Base-by-base conservation (phyloP, 768 basidiomycete genomes). In the Tricholoma terreum region DNA sequence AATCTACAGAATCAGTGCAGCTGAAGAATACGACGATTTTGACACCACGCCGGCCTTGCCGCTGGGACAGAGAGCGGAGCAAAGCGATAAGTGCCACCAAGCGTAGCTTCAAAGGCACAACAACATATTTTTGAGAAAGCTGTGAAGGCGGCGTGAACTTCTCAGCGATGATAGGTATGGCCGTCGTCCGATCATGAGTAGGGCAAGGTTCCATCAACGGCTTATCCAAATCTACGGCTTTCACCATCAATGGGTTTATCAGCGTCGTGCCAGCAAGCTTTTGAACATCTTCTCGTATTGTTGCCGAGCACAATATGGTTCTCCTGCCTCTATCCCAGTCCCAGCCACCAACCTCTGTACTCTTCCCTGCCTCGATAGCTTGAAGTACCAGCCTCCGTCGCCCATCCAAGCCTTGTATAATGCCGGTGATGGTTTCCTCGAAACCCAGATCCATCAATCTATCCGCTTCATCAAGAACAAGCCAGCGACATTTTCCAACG, bases 381-480 rank as follows among this genome's bases (percentile, higher is more conserved):
- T 85, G 82, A 65, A 76, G 63, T 4, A 92, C 93, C 6, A 95
- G 77, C 61, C 84, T 86, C 51, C 84, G 73, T 52, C 93, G 82
- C 0, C 93, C 94, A 57, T 98, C 94, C 19, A 99, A 71, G 9
- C 89, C 87, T 65, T 87, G 83, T 34, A 98, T 75, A 61, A 98
- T 97, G 1, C 92, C 94, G 55, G 82, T 84, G 65, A 99, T 90
- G 0, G 94, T 92, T 67, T 98, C 94, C 70, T 97, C 95, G 61
- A 99, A 99, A 0, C 97, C 97, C 42, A 98, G 84, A 61, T 98
- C 95, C 95, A 98, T 98, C 51, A 99, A 75, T 40, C 94, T 81
- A 73, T 99, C 97, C 6, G 96, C 95, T 75, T 99, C 97, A 68
- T 99, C 97, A 22, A 98, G 84, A 8, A 99, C 87, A 30, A 99